A percentile compares a stretch with the other conserved stretches of the same genome.
Evolutionary conservation across 2,329 filamentous ascomycete genomes (phyloP).

Genomic region (Clonostachys rosea): DNA sequence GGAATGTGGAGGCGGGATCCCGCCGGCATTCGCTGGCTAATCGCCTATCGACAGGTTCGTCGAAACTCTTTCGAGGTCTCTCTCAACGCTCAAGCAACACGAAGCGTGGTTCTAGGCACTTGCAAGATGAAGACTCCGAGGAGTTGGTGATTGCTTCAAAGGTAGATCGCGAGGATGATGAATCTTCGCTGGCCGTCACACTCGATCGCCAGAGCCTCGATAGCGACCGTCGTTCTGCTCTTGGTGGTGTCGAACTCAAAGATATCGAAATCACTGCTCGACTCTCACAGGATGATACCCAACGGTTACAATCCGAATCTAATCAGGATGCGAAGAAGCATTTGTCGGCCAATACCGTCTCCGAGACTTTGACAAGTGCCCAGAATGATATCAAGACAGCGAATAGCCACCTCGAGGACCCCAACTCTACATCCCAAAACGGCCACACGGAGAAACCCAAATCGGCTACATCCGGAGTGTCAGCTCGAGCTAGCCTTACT

Average conservation of each 20-base stretch:
- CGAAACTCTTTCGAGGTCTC: constrained; percentile 25
- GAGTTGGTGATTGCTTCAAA: constrained; percentile 30
- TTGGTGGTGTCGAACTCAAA: constrained; percentile 11
- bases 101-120: constrained; percentile 3
- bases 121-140: constrained; percentile 35
- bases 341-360: too few species aligned
- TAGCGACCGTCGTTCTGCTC: constrained; percentile 24
- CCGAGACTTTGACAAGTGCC: too few species aligned
- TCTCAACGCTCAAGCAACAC: constrained; percentile 16
- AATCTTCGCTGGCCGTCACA: constrained; percentile 54
- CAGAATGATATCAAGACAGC: too few species aligned
- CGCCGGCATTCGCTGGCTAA: constrained; percentile 35
- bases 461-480: constrained; percentile 34
- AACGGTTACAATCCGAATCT: neutral
- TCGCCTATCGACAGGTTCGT: constrained; percentile 32
- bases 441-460: constrained; percentile 25
- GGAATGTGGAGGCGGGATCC: constrained; percentile 19
- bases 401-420: too few species aligned
- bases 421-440: neutral
- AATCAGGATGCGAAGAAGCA: too few species aligned
- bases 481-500: constrained; percentile 44
- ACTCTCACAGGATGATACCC: constrained; percentile 13
- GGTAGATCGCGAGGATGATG: constrained; percentile 24
- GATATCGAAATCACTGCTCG: constrained; percentile 34
- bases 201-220: constrained; percentile 46